Percentiles rank a stretch among this genome's conserved stretches.
Conservation (phyloP, 495 filamentous ascomycete genomes). For the Neurospora sp. region DNA sequence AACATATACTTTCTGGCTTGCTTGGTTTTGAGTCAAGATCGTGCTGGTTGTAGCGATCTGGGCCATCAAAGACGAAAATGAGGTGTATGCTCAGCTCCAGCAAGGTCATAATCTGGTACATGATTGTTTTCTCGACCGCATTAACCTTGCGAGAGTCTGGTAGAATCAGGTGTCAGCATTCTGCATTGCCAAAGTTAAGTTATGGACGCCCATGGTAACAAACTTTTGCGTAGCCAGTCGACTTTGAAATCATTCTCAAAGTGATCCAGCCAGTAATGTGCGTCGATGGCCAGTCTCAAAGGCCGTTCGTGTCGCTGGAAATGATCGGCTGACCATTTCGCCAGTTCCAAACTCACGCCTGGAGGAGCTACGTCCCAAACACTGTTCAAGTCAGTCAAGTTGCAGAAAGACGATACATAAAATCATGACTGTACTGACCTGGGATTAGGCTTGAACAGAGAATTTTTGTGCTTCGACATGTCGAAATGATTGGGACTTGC, state of each 20-base stretch:
- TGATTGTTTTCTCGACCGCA: not conserved
- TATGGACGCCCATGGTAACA: not conserved
- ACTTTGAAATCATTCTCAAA: not conserved
- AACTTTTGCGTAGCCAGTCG: not conserved
- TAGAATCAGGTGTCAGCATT: not conserved
- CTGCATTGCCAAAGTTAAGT: not conserved
- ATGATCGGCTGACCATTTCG: not conserved
- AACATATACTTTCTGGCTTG: not conserved
- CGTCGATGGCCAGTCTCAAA: not conserved
- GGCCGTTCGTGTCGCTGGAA: not conserved
- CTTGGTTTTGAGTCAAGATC: not conserved
- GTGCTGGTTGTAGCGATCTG: not conserved
- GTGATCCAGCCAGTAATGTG: not conserved
- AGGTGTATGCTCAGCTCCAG: not conserved
- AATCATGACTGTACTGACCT: not conserved
- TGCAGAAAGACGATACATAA: not conserved
- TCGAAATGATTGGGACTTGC: not conserved
- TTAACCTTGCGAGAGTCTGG: not conserved
- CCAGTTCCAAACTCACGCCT: not conserved
- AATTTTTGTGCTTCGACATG: not conserved
- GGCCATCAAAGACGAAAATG: conserved; percentile 1
- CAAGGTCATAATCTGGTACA: not conserved
- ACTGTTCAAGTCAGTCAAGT: not conserved
- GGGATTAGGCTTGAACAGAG: not conserved
- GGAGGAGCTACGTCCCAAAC: not conserved